These are phyloP conservation scores for Xylaria digitata DNA, from an alignment of 2,329 filamentous ascomycete species.

Conservation along the genomic window DNA sequence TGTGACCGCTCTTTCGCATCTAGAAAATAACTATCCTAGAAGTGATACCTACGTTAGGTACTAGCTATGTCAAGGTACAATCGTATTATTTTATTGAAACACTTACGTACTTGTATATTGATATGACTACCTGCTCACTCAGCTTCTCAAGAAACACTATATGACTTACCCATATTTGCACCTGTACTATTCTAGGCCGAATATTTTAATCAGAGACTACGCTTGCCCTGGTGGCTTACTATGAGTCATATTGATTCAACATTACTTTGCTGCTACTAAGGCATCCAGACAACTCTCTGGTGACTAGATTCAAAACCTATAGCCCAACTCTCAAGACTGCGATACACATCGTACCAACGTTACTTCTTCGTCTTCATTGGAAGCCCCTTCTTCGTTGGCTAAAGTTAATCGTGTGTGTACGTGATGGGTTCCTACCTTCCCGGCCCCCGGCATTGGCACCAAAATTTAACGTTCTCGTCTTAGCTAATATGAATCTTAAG, in stretches of 20 bases:
- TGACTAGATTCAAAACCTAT: background rate
- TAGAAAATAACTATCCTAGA: too few species aligned
- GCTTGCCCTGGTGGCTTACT: background rate
- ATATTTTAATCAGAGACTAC: background rate
- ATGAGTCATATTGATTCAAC: background rate
- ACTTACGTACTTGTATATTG: background rate
- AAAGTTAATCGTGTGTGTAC: too few species aligned
- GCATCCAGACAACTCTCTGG: too few species aligned
- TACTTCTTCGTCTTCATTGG: background rate
- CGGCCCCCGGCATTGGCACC: background rate
- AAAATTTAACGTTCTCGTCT: background rate
- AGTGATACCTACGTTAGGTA: too few species aligned
- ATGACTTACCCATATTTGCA: background rate
- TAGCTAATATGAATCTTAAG: slow-evolving; percentile 16
- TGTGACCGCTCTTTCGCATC: too few species aligned
- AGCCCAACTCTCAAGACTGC: background rate
- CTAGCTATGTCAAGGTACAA: too few species aligned
- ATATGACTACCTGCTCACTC: background rate
- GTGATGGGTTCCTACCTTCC: background rate
- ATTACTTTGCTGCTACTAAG: background rate
- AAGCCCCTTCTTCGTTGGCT: background rate
- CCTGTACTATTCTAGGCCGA: background rate
- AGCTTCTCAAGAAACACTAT: background rate
- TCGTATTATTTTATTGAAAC: background rate
- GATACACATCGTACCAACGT: too few species aligned